phyloP scores from a whole-genome alignment of 1,284 basidiomycete species.

The Singerocomus inundabilis region DNA sequence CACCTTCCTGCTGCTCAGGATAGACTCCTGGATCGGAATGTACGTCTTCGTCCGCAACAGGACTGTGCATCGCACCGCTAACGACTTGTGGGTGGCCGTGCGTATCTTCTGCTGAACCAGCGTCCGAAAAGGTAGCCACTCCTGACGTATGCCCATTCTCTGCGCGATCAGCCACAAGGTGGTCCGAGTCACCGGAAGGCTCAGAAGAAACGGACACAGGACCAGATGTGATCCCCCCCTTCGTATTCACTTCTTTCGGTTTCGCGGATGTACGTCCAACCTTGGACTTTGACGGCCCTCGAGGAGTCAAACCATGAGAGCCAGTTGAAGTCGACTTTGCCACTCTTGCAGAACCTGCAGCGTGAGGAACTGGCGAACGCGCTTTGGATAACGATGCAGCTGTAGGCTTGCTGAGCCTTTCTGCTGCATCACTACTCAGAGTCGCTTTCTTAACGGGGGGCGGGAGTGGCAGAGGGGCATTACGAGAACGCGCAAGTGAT shows the following conservation, averaged over 20 bases:
- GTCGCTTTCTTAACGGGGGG: constrained; percentile 52
- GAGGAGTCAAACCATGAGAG: constrained; percentile 9
- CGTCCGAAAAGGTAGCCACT: constrained; percentile 10
- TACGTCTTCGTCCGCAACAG: constrained; percentile 9
- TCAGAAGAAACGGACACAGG: constrained; percentile 17
- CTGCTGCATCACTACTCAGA: constrained; percentile 47
- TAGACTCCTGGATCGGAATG: constrained; percentile 11
- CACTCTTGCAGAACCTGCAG: constrained; percentile 24
- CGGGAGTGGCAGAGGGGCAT: constrained; percentile 44
- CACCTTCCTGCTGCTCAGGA: constrained; percentile 11
- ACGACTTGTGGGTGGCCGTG: constrained; percentile 11
- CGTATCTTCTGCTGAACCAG: constrained; percentile 10
- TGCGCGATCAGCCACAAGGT: constrained; percentile 13
- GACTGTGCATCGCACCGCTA: constrained; percentile 8
- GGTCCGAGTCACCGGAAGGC: constrained; percentile 12
- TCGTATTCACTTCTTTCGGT: constrained; percentile 7
- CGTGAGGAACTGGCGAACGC: constrained; percentile 27
- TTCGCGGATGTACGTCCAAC: constrained; percentile 16
- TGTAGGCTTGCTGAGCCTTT: constrained; percentile 72
- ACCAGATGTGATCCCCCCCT: constrained; percentile 2
- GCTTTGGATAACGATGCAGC: constrained; percentile 66
- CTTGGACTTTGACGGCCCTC: constrained; percentile 25
- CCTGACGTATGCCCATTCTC: constrained; percentile 26
- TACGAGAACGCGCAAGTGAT: constrained; percentile 65
- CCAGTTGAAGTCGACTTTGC: constrained; percentile 25